Conservation (phyloP, 805 yeast species). For the Sungouiella blattae region DNA sequence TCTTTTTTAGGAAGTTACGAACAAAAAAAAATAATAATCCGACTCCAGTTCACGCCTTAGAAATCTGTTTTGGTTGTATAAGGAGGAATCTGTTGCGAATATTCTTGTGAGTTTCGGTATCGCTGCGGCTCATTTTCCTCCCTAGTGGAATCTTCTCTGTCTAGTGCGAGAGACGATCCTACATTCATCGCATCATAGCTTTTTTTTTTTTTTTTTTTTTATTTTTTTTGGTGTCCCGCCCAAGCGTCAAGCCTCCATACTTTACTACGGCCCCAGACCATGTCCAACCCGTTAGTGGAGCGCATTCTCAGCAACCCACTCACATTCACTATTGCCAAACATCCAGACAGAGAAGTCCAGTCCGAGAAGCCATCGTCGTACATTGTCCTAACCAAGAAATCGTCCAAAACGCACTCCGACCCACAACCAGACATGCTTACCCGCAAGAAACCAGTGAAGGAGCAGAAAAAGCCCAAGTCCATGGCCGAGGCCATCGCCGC, state of each 20-base stretch:
- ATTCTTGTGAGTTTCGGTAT: too few relatives aligned
- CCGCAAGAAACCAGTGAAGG: conserved; percentile 4
- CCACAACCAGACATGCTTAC: conserved; percentile 5
- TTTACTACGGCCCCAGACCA: conserved; percentile 1
- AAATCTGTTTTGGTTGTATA: too few relatives aligned
- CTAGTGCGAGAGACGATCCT: too few relatives aligned
- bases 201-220: conserved; percentile 1
- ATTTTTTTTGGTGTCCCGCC: too few relatives aligned
- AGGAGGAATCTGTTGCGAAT: too few relatives aligned
- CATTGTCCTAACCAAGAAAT: conserved; percentile 12
- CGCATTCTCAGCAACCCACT: conserved; percentile 60
- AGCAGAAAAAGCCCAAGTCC: conserved; percentile 28
- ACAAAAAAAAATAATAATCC: too few relatives aligned
- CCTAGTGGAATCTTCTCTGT: too few relatives aligned
- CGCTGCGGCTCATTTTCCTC: too few relatives aligned
- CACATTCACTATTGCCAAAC: conserved; percentile 58
- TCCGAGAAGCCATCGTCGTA: conserved; percentile 12
- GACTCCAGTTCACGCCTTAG: too few relatives aligned
- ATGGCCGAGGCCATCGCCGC: conserved; percentile 60
- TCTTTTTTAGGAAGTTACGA: too few relatives aligned
- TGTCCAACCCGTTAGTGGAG: conserved; percentile 55
- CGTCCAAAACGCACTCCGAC: not conserved
- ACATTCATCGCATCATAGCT: not conserved
- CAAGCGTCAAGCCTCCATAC: not conserved
- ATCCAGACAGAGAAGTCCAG: conserved; percentile 17